These are phyloP conservation scores for Polygonum maritimum DNA, from an alignment of 148 eudicot genomes.

Conservation along the genomic window DNA sequence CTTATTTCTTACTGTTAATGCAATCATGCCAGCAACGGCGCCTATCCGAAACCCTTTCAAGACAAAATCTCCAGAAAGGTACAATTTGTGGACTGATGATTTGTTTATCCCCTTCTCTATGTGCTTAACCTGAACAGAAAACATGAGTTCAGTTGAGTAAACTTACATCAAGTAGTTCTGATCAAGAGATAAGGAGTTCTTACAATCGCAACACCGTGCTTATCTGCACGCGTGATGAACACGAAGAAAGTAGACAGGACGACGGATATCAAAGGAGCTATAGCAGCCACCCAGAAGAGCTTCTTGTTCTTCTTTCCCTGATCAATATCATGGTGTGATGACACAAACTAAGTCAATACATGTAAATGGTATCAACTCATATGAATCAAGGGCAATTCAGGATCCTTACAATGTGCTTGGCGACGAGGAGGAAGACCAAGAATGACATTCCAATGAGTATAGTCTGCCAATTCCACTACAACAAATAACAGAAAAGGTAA, in stretches of 20 bases:
- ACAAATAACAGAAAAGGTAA: background rate
- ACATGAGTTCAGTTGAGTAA: background rate
- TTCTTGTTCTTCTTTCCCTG: conserved; percentile 82
- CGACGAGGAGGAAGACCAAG: conserved; percentile 56
- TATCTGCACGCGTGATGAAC: conserved; percentile 52
- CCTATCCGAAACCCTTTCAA: conserved; percentile 58
- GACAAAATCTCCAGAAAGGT: conserved; percentile 43
- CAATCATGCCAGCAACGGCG: conserved; percentile 59
- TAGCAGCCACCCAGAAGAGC: conserved; percentile 80
- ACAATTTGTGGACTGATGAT: conserved; percentile 41
- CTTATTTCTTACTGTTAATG: conserved; percentile 44
- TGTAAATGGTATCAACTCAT: background rate
- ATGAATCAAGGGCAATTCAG: background rate
- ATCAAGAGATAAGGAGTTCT: conserved; percentile 12
- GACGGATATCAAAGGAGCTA: conserved; percentile 72
- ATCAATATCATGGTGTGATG: background rate
- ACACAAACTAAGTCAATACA: background rate
- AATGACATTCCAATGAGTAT: conserved; percentile 57
- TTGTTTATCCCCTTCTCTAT: conserved; percentile 63
- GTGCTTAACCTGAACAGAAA: conserved; percentile 42
- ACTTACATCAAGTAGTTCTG: background rate
- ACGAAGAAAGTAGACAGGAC: conserved; percentile 65
- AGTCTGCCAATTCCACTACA: conserved; percentile 90
- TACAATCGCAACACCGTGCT: conserved; percentile 69
- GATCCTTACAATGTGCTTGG: conserved; percentile 61